phyloP scores from a whole-genome alignment of 805 yeast species.

The Starmerella sp. region DNA sequence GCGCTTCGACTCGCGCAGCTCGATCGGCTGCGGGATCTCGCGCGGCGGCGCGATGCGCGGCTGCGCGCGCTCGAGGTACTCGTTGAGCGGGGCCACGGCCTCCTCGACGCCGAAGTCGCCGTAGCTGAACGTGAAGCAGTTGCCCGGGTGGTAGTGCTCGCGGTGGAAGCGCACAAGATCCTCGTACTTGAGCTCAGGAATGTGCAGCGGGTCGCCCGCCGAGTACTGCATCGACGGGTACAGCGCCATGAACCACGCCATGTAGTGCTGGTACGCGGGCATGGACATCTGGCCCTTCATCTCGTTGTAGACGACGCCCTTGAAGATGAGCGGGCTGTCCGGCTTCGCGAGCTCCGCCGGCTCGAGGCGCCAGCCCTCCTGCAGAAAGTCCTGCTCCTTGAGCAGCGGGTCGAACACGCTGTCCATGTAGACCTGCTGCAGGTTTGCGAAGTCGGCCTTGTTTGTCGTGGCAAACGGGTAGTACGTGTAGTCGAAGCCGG shows the following conservation, averaged over 20 bases:
- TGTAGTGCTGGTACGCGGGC: constrained; percentile 75
- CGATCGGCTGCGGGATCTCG: constrained; percentile 35
- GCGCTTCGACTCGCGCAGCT: constrained; percentile 28
- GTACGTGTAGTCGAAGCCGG: constrained; percentile 91
- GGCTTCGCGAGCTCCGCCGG: constrained; percentile 40
- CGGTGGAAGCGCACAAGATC: constrained; percentile 70
- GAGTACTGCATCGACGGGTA: constrained; percentile 80
- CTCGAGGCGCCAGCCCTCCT: constrained; percentile 97
- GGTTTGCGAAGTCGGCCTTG: constrained; percentile 61
- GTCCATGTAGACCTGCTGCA: constrained; percentile 79
- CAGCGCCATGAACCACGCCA: constrained; percentile 66
- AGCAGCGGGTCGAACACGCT: constrained; percentile 75
- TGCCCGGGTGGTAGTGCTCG: constrained; percentile 76
- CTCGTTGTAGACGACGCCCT: constrained; percentile 95
- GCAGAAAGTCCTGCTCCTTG: constrained; percentile 69
- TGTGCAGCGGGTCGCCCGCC: constrained; percentile 84
- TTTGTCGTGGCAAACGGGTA: constrained; percentile 96
- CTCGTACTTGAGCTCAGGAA: constrained; percentile 62
- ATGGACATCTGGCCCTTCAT: constrained; percentile 97
- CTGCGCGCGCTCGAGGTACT: constrained; percentile 16
- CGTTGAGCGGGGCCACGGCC: constrained; percentile 19
- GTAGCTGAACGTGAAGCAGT: constrained; percentile 75
- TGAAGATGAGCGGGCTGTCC: constrained; percentile 48
- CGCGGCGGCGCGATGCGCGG: background rate
- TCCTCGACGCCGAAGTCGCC: constrained; percentile 44